Conservation (phyloP, 164 flowering plant species). For the Liriodendron chinense region DNA sequence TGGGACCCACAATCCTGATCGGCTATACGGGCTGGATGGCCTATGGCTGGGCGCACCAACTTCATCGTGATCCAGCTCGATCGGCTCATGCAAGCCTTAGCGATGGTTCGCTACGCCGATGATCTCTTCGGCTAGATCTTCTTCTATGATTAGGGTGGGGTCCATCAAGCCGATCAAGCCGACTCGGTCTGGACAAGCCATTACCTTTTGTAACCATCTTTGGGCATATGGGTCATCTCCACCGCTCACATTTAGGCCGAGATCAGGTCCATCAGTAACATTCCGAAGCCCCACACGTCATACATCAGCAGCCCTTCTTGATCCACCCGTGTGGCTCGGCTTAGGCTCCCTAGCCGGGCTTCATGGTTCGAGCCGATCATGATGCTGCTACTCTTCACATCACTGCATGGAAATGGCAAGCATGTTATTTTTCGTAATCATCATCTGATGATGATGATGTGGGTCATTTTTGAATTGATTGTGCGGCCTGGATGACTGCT, state of each 20-base stretch:
- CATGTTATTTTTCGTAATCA: not conserved
- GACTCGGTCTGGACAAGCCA: conserved; percentile 1
- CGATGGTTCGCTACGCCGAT: not conserved
- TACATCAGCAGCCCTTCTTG: not conserved
- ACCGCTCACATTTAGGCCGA: conserved; percentile 8
- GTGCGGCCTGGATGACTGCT: too few species aligned
- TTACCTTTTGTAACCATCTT: conserved; percentile 4
- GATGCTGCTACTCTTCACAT: conserved; percentile 9
- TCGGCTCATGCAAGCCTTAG: conserved; percentile 4
- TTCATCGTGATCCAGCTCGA: conserved; percentile 7
- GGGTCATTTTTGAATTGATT: not conserved
- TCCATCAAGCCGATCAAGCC: conserved; percentile 2
- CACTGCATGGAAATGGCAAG: not conserved
- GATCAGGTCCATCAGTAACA: conserved; percentile 10
- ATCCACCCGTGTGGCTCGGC: conserved; percentile 2
- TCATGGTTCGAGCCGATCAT: conserved; percentile 3
- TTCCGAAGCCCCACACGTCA: conserved; percentile 2
- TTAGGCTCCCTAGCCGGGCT: conserved; percentile 7
- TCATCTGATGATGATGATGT: not conserved
- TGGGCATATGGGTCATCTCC: not conserved
- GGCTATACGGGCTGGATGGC: conserved; percentile 1
- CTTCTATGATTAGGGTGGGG: conserved; percentile 9
- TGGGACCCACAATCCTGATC: not conserved
- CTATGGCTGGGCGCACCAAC: conserved; percentile 2
- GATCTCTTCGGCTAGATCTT: conserved; percentile 5